Evolutionary conservation across 345 rosid genomes (phyloP), one percentile per base, ranked within the genome.

Genomic region (Garcia nutans): DNA sequence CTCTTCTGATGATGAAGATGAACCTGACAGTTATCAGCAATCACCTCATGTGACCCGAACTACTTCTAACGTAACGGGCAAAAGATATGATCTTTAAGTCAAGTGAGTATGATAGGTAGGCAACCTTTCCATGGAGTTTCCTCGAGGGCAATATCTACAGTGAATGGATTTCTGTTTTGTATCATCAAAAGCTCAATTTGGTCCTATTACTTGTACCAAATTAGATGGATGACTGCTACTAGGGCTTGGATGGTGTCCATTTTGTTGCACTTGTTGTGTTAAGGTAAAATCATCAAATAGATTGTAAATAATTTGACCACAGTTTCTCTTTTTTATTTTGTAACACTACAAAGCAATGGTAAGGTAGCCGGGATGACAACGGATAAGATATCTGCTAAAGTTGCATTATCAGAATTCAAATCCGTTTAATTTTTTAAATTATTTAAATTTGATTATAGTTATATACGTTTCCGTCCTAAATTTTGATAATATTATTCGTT

Each of bases 1-100:
- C 71, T 93, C 97, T 49, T 95, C 99, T 26, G 97, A 90, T 44
- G 98, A 95, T 57, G 99, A 91, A 85, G 99, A 91, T 67, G 93
- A 91, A 76, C 88, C 89, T 0, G 88, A 90, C 55, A 78, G 76
- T 81, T 86, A 88, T 61, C 31, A 58, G 64, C 91, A 93, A 78
- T 78, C 76, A n/a, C 82, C 89, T 16, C 80, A 78, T n/a, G 61
- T 71, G 70, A 77, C 71, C 50, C 84, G 7, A 54, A 49, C 85
- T 5, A 57, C 71, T 65, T 86, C 88, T 24, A 85, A 76, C 79
- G 81, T 24, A 85, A 76, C 79, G 81, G 88, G 83, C 90, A 82
- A 77, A 79, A 85, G 76, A 71, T 74, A 65, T 90, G 84, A 78
- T 47, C 42, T 41, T 59, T 15, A n/a, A 54, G 57, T 70, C 47